Conservation (phyloP, 2,329 filamentous ascomycete genomes). For the Botryotinia convoluta region DNA sequence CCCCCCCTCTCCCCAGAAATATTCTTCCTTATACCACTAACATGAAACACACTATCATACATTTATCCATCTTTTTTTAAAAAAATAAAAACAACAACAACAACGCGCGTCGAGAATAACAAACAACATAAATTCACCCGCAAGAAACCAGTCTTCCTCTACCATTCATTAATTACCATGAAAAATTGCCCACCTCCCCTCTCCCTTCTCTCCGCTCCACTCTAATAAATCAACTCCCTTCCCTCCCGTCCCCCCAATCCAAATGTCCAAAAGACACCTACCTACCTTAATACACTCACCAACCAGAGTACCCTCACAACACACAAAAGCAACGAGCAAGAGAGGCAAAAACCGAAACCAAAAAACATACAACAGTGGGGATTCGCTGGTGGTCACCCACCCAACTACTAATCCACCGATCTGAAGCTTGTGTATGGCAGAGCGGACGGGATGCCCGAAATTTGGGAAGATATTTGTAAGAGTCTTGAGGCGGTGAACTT, state of each 20-base stretch:
- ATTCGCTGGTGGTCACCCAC: not conserved
- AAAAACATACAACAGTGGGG: not conserved
- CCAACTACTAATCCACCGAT: not conserved
- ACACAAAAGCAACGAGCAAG: not conserved
- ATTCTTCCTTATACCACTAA: too few species aligned
- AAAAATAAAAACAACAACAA: too few species aligned
- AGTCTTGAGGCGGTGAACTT: rapidly evolving
- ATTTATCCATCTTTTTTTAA: too few species aligned
- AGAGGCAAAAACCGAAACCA: not conserved
- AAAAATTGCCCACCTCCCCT: too few species aligned
- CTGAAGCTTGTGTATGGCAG: not conserved
- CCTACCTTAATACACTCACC: not conserved
- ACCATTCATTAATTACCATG: not conserved
- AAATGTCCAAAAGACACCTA: not conserved
- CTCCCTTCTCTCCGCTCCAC: too few species aligned
- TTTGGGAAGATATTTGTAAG: not conserved
- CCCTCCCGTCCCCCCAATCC: not conserved
- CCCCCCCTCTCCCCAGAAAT: too few species aligned
- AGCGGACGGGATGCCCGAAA: not conserved
- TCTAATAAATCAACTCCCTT: too few species aligned
- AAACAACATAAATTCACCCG: not conserved
- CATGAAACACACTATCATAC: too few species aligned
- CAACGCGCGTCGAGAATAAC: not conserved
- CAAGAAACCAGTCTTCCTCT: not conserved
- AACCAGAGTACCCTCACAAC: too few species aligned